These are phyloP conservation scores for Polytrichum formosum DNA, from an alignment of 225 moss, liverwort and hornwort genomes.

Conservation along the genomic window DNA sequence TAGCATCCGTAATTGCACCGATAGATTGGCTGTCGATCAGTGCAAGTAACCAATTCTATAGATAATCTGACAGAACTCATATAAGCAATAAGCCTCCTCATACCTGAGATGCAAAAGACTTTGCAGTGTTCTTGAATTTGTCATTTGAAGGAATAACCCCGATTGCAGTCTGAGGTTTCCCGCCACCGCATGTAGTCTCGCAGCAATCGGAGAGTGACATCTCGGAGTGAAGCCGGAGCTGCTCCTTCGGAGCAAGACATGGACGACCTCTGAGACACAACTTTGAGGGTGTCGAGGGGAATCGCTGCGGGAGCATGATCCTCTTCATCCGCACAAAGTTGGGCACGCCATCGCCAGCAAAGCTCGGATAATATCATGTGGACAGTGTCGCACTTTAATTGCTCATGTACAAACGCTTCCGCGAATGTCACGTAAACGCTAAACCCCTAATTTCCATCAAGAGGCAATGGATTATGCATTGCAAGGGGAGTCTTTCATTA, in stretches of 20 bases:
- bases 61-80: background rate
- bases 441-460: background rate
- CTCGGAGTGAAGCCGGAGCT: background rate
- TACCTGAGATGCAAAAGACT: background rate
- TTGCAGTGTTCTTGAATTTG: constrained; percentile 2
- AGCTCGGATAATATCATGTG: background rate
- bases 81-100: background rate
- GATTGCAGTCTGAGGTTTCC: constrained; percentile 1
- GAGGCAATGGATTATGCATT: no score
- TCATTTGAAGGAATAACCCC: background rate
- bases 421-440: background rate
- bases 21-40: background rate
- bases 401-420: background rate
- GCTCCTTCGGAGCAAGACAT: no score
- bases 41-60: background rate
- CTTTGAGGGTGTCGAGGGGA: background rate
- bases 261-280: background rate
- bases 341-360: background rate
- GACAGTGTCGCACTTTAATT: background rate
- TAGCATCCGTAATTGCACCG: no score
- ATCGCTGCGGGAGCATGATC: background rate
- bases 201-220: background rate
- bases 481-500: background rate
- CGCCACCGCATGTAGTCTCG: background rate
- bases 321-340: background rate